Evolutionary conservation across 345 rosid genomes (phyloP), one percentile per base, ranked within the genome.

Genomic region (Populus davidiana): DNA sequence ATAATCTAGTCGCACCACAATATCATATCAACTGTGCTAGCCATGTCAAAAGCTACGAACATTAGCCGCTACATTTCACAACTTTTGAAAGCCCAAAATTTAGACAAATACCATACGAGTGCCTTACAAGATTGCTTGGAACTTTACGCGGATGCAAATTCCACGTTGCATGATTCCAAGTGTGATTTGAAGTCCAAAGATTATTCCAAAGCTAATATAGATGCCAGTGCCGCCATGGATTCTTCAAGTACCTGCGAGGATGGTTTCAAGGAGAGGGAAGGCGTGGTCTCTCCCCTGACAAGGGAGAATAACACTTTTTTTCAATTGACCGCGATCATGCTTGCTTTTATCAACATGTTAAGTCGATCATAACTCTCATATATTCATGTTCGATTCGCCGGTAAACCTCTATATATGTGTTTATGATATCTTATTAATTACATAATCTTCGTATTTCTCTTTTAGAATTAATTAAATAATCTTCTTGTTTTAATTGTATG

Each of bases 261-360:
- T 65, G 84, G 86, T 61, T 86, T 88, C 59, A 74, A 80, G 74
- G 85, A 82, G 50, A 78, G 64, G 61, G 62, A 72, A 59, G 54
- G 73, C 17, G 73, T 25, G 74, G 72, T 66, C 6, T 82, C 79
- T 64, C 89, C 85, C 1, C 49, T 83, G 78, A 81, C 78, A 0
- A 67, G 73, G 77, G 85, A 83, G 65, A 78, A 85, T 59, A 6
- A 36, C 20, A 21, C 16, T 38, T 84, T 88, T 85, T 73, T 80
- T 70, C 82, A 86, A 33, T 29, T 84, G 67, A 67, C 75, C 43
- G 80, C 79, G 21, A 70, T 88, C 44, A 13, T 78, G 59, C 83
- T 89, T 44, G 84, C 90, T 71, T 84, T 88, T 72, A 81, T 87
- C 31, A 72, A 18, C 44, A 80, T 85, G 89, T 67, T 86, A 54